Conservation (phyloP, 768 basidiomycete species). For the Kwoniella sp. region DNA sequence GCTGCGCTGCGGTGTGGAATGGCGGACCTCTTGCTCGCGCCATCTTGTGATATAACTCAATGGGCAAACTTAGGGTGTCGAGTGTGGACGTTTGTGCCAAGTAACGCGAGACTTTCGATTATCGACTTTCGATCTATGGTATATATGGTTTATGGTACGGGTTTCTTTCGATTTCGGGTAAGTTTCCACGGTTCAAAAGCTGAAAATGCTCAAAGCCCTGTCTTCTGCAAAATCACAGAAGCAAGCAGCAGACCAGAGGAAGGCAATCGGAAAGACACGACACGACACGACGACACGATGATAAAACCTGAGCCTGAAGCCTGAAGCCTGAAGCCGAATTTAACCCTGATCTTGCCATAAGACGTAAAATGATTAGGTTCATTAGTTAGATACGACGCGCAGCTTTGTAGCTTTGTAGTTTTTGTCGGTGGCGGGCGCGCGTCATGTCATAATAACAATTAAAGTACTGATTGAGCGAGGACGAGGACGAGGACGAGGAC, state of each 20-base stretch:
- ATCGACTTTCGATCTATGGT: constrained; percentile 18
- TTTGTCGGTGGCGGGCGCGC: constrained; percentile 22
- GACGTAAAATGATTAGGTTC: constrained; percentile 1
- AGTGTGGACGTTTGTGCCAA: constrained; percentile 11
- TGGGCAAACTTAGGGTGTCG: not conserved
- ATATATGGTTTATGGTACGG: no score
- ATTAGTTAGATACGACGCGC: constrained; percentile 1
- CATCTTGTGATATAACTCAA: constrained; percentile 22
- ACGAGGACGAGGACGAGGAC: not conserved
- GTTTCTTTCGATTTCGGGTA: constrained; percentile 19
- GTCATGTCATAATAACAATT: not conserved
- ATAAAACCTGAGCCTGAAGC: not conserved
- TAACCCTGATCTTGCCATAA: constrained; percentile 2
- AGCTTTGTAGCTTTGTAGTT: not conserved
- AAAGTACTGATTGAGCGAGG: no score
- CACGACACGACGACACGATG: no score
- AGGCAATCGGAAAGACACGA: no score
- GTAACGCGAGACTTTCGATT: constrained; percentile 12
- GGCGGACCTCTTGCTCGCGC: constrained; percentile 4
- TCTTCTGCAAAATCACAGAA: no score
- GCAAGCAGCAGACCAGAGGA: no score
- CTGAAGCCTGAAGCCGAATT: not conserved
- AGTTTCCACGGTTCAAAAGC: constrained; percentile 8
- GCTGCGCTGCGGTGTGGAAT: constrained; percentile 6
- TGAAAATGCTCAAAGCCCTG: no score